Evolutionary conservation across 768 basidiomycete genomes (phyloP).

Genomic region (Pulveroboletus sp.): DNA sequence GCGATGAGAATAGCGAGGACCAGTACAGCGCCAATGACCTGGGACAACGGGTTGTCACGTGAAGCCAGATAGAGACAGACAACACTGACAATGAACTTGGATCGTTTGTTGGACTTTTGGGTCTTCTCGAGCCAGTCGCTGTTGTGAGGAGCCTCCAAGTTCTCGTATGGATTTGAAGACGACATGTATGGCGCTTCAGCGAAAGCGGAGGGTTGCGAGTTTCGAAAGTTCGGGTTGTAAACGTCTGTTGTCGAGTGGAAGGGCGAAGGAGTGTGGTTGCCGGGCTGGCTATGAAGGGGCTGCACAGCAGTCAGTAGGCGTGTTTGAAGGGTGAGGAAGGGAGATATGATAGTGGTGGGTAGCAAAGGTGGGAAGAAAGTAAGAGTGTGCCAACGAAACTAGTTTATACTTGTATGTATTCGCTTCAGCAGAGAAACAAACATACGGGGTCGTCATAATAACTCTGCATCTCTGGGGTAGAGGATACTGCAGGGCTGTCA

Average conservation of each 20-base stretch:
- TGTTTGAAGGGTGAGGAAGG: not conserved
- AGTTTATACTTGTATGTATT: constrained; percentile 1
- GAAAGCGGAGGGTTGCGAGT: constrained; percentile 21
- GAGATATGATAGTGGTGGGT: not conserved
- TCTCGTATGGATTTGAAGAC: constrained; percentile 28
- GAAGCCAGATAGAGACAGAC: not conserved
- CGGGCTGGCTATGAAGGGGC: constrained; percentile 30
- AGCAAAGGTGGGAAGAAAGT: not conserved
- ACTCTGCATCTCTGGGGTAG: constrained; percentile 24
- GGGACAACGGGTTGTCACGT: constrained; percentile 1
- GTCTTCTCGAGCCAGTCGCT: constrained; percentile 40
- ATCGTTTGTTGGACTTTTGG: constrained; percentile 34
- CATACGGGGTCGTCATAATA: constrained; percentile 29
- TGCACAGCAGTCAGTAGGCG: constrained; percentile 25
- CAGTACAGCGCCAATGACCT: constrained; percentile 52
- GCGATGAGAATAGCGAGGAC: constrained; percentile 47
- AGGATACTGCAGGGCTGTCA: constrained; percentile 11
- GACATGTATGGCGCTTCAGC: constrained; percentile 24
- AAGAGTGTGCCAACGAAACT: not conserved
- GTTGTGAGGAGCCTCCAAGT: constrained; percentile 29
- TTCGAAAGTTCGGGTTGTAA: constrained; percentile 22
- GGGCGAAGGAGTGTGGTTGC: constrained; percentile 34
- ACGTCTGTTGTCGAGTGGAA: constrained; percentile 18
- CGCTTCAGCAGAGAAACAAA: not conserved
- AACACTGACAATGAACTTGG: constrained; percentile 54